Percentiles rank a stretch among this genome's conserved stretches.
Evolutionary conservation across 106 monocot genomes (phyloP).

Genomic region (Dendrobium chrysotoxum): DNA sequence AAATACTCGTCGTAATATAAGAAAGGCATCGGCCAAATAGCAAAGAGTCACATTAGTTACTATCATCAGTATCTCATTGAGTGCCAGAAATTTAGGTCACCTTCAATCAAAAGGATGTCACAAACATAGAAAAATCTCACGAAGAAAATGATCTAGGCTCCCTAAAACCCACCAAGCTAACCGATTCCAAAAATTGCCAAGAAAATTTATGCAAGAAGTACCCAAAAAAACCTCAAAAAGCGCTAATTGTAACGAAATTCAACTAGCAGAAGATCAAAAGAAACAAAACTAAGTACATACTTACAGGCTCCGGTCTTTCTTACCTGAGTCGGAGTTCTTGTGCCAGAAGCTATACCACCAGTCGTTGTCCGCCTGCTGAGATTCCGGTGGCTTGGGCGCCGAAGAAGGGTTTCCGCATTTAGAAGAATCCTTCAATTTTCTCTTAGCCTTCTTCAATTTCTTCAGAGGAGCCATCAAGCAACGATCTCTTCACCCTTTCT

Average conservation of each 20-base stretch:
- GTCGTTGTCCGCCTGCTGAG: constrained; percentile 26
- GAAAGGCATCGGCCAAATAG: not conserved
- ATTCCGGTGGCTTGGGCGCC: constrained; percentile 11
- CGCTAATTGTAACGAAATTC: not conserved
- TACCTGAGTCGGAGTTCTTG: constrained; percentile 33
- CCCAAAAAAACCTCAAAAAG: not conserved
- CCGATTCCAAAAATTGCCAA: not conserved
- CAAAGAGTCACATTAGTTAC: not conserved
- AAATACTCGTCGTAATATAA: not conserved
- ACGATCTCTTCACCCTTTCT: not conserved
- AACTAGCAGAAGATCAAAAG: not conserved
- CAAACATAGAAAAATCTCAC: not conserved
- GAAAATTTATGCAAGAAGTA: not conserved
- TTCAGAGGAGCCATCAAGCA: constrained; percentile 38
- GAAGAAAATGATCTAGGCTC: not conserved
- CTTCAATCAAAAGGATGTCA: not conserved
- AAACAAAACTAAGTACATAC: not conserved
- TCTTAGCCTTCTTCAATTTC: constrained; percentile 44
- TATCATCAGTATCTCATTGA: not conserved
- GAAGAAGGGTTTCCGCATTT: constrained; percentile 10
- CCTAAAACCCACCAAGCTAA: too few species aligned
- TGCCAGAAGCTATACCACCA: constrained; percentile 50
- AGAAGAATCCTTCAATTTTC: constrained; percentile 25
- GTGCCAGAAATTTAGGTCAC: not conserved
- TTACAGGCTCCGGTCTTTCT: not conserved